phyloP scores from a whole-genome alignment of 768 basidiomycete species.

The Mycena albidolilacea region DNA sequence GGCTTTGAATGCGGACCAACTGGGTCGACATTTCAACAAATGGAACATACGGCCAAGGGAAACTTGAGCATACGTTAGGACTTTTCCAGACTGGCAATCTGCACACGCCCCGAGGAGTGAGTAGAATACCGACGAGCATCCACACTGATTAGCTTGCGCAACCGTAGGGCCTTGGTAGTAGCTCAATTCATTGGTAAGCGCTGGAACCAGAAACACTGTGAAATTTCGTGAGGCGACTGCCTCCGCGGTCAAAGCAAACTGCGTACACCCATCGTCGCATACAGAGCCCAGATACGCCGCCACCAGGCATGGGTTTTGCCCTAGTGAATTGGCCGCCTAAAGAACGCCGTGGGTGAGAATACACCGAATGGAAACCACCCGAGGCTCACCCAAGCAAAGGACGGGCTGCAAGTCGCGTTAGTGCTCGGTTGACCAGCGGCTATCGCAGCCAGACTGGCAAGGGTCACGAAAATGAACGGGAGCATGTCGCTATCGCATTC shows the following conservation, averaged over 20 bases:
- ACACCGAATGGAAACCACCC: background rate
- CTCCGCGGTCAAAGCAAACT: background rate
- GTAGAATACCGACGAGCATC: slow-evolving; percentile 68
- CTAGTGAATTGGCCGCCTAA: slow-evolving; percentile 57
- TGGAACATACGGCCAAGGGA: background rate
- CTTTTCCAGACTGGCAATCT: slow-evolving; percentile 58
- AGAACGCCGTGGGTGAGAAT: background rate
- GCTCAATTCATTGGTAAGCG: slow-evolving; percentile 45
- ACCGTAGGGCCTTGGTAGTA: slow-evolving; percentile 57
- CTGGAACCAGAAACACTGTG: slow-evolving; percentile 54
- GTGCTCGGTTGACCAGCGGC: slow-evolving; percentile 20
- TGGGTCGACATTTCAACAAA: slow-evolving; percentile 39
- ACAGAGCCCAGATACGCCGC: slow-evolving; percentile 58
- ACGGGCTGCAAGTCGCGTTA: slow-evolving; percentile 37
- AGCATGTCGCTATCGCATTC: slow-evolving; percentile 27
- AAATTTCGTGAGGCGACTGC: slow-evolving; percentile 16
- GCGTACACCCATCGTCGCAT: slow-evolving; percentile 56
- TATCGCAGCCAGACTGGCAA: slow-evolving; percentile 16
- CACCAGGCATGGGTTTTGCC: slow-evolving; percentile 62
- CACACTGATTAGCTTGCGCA: slow-evolving; percentile 56
- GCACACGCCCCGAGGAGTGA: slow-evolving; percentile 68
- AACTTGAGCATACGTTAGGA: slow-evolving; percentile 48
- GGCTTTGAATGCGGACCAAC: slow-evolving; percentile 63
- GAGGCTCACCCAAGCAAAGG: slow-evolving; percentile 46
- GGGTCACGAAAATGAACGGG: slow-evolving; percentile 14